Conservation (phyloP, 2,329 filamentous ascomycete species). For the Fusarium sp. region DNA sequence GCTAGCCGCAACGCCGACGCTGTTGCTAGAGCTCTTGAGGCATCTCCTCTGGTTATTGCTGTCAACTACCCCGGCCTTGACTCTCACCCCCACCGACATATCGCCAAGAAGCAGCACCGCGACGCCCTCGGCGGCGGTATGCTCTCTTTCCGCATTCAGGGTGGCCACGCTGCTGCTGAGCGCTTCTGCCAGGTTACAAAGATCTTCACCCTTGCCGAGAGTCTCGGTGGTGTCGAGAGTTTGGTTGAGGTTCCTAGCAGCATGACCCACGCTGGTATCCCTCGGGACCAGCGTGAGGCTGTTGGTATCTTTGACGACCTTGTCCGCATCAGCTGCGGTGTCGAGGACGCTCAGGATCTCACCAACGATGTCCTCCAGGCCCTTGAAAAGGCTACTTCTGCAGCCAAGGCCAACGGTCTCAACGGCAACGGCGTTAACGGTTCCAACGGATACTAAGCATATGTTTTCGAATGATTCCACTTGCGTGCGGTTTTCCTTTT, state of each 20-base stretch:
- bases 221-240: constrained; percentile 90
- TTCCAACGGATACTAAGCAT: constrained; percentile 37
- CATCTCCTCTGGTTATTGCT: constrained; percentile 82
- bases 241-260: constrained; percentile 91
- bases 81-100: constrained; percentile 86
- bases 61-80: constrained; percentile 96
- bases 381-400: constrained; percentile 76
- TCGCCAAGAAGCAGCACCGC: constrained; percentile 92
- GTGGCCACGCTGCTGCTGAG: constrained; percentile 86
- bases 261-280: constrained; percentile 98
- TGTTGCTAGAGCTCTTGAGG: constrained; percentile 81
- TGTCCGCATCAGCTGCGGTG: constrained; percentile 90
- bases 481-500: constrained; percentile 8
- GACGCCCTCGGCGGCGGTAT: constrained; percentile 96
- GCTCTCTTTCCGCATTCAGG: constrained; percentile 94
- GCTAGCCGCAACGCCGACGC: constrained; percentile 83
- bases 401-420: constrained; percentile 50
- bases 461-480: constrained; percentile 3
- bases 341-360: constrained; percentile 91
- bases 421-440: constrained; percentile 48
- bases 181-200: constrained; percentile 90
- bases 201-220: constrained; percentile 95
- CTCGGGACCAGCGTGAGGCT: constrained; percentile 87
- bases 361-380: constrained; percentile 85
- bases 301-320: constrained; percentile 96